These are phyloP conservation scores for Hypoxylon lenormandii DNA, from an alignment of 495 filamentous ascomycete genomes.

Conservation along the genomic window DNA sequence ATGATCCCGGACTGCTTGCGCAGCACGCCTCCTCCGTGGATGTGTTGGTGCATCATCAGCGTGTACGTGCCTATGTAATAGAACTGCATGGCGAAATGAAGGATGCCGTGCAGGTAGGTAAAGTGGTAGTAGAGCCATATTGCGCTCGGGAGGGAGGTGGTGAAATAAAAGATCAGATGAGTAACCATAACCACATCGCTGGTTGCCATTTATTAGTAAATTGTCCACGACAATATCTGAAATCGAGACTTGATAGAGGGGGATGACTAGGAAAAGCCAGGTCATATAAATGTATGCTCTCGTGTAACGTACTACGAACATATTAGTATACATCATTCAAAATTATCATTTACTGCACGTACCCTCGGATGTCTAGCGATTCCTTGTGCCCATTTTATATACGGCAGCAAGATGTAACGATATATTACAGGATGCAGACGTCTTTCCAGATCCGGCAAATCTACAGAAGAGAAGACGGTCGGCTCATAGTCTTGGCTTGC, in stretches of 20 bases:
- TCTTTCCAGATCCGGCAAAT: conserved; percentile 48
- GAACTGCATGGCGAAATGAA: conserved; percentile 71
- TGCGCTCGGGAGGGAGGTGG: conserved; percentile 75
- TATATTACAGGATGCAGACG: conserved; percentile 53
- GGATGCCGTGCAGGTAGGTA: conserved; percentile 70
- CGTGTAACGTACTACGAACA: conserved; percentile 21
- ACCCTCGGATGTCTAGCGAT: conserved; percentile 65
- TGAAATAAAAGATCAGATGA: conserved; percentile 77
- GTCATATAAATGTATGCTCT: not conserved
- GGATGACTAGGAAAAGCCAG: not conserved
- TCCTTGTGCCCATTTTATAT: conserved; percentile 64
- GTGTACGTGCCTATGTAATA: conserved; percentile 79
- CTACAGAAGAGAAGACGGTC: conserved; percentile 56
- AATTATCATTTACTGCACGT: conserved; percentile 15
- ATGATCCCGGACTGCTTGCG: conserved; percentile 46
- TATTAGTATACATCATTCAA: conserved; percentile 16
- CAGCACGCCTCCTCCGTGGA: conserved; percentile 80
- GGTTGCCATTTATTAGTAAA: conserved; percentile 10
- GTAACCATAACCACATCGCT: conserved; percentile 82
- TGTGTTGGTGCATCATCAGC: conserved; percentile 84
- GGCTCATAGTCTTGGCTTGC: conserved; percentile 53
- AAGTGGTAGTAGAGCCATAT: conserved; percentile 73
- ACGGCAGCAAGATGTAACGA: conserved; percentile 66
- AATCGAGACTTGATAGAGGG: not conserved
- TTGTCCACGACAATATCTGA: not conserved